Evolutionary conservation across 2,329 filamentous ascomycete species (phyloP).

Genomic region (Neocatenulostroma microsporum): DNA sequence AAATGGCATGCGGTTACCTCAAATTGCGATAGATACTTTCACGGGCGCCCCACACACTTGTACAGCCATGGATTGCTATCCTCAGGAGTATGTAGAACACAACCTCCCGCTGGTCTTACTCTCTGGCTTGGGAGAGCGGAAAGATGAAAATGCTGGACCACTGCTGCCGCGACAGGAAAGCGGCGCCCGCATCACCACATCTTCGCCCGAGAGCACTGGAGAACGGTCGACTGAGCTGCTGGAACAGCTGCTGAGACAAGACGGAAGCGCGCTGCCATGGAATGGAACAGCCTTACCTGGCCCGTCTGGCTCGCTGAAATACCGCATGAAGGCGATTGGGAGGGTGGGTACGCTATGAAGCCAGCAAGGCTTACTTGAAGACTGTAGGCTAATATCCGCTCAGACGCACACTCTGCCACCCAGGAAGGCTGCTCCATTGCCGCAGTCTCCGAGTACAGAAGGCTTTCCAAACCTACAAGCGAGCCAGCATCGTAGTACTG

Average conservation of each 20-base stretch:
- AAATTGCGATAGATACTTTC: too few species aligned
- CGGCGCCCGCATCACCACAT: conserved; percentile 20
- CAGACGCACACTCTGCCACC: conserved; percentile 53
- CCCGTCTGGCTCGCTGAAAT: conserved; percentile 20
- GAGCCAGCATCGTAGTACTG: conserved; percentile 36
- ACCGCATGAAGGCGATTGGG: conserved; percentile 46
- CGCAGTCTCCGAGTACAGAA: conserved; percentile 38
- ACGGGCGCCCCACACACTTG: too few species aligned
- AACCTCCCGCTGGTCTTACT: conserved; percentile 79
- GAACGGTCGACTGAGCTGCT: conserved; percentile 49
- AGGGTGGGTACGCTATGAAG: conserved; percentile 58
- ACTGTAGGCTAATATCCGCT: conserved; percentile 16
- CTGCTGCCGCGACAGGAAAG: conserved; percentile 17
- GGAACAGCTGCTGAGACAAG: conserved; percentile 45
- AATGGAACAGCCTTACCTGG: conserved; percentile 21
- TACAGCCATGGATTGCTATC: conserved; percentile 69
- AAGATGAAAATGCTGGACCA: conserved; percentile 18
- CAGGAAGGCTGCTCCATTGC: conserved; percentile 54
- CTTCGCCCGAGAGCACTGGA: conserved; percentile 20
- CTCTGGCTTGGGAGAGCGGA: conserved; percentile 58
- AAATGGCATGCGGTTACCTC: too few species aligned
- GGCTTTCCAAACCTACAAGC: conserved; percentile 37
- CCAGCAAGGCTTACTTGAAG: not conserved
- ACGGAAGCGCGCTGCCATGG: conserved; percentile 23
- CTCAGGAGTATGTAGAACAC: conserved; percentile 70